A percentile compares a stretch with the other conserved stretches of the same genome.
These are phyloP conservation scores for Apiospora hydei DNA, from an alignment of 2,329 filamentous ascomycete genomes.

Conservation along the genomic window DNA sequence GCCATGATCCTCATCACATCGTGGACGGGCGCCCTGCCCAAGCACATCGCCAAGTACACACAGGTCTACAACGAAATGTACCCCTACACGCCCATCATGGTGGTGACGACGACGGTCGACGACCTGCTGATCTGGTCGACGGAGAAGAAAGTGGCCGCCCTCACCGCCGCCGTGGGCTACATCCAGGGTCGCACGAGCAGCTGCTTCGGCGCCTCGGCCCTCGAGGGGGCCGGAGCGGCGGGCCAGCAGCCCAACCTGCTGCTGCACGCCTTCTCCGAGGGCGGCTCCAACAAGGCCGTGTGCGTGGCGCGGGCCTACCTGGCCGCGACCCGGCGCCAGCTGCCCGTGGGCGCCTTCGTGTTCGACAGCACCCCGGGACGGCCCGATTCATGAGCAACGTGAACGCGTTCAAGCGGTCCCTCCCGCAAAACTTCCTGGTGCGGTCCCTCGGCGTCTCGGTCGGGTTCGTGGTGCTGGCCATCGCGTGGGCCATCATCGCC, in stretches of 20 bases:
- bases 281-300: slow-evolving; percentile 49
- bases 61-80: slow-evolving; percentile 49
- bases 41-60: slow-evolving; percentile 56
- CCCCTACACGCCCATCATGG: slow-evolving; percentile 50
- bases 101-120: slow-evolving; percentile 47
- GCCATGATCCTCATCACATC: slow-evolving; percentile 50
- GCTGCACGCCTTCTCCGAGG: slow-evolving; percentile 59
- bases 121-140: slow-evolving; percentile 38
- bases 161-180: slow-evolving; percentile 20
- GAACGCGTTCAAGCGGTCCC: slow-evolving; percentile 30
- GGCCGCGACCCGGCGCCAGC: slow-evolving; percentile 37
- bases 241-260: slow-evolving; percentile 37
- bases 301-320: slow-evolving; percentile 48
- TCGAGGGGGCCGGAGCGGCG: not conserved
- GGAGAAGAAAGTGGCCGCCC: slow-evolving; percentile 22
- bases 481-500: slow-evolving; percentile 28
- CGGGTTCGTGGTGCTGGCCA: slow-evolving; percentile 29
- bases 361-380: slow-evolving; percentile 53
- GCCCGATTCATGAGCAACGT: slow-evolving; percentile 34
- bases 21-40: slow-evolving; percentile 55
- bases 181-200: slow-evolving; percentile 24
- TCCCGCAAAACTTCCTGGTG: slow-evolving; percentile 26
- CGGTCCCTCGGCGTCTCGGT: slow-evolving; percentile 29
- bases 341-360: slow-evolving; percentile 49
- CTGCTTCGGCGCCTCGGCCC: not conserved